Evolutionary conservation across 1,284 basidiomycete species (phyloP), one percentile per base, ranked within the genome.

Genomic region (Cryptococcus maquisensis): DNA sequence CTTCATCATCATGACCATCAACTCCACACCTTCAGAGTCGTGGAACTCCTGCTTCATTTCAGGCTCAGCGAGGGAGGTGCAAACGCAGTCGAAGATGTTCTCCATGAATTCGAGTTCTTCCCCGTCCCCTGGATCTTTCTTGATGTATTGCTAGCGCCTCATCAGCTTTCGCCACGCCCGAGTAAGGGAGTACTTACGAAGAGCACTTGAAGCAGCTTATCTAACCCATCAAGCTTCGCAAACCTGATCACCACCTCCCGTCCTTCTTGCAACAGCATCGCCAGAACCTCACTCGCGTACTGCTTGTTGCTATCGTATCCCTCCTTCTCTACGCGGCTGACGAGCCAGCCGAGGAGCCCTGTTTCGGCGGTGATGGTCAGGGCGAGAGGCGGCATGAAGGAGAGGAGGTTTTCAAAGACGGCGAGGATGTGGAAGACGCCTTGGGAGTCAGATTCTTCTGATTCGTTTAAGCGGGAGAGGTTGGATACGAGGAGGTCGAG

Each of bases 71-170:
- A 94, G 78, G 0, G 86, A 81, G 0, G 91, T 90, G 71, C 94
- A 98, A 21, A 98, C 75, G 0, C 86, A 78, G 73, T 97, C 90
- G 66, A 98, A 97, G 2, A 90, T 63, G 72, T 99, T 98, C 71
- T 98, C 95, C 88, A 98, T 92, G 74, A 92, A 98, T 72, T 98
- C 96, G 10, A 84, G 81, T 76, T 98, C 95, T 58, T 98, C 96
- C 5, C 86, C 82, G 62, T 91, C 86, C 0, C 77, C 76, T 0
- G 93, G 93, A 67, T 96, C 88, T 45, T 83, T 80, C 64, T 84
- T 83, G 47, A 93, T 85, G 69, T 87, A 98, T 83, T 87, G 85
- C 90, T 95, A 54, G n/a, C 16, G n/a, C 24, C 3, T 13, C n/a
- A 13, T n/a, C 44, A 24, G 43, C 18, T 46, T 3, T 4, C 3